Percentiles rank a stretch among this genome's conserved stretches.
Evolutionary conservation across 768 basidiomycete species (phyloP).

Genomic region (Lactarius trivialis): DNA sequence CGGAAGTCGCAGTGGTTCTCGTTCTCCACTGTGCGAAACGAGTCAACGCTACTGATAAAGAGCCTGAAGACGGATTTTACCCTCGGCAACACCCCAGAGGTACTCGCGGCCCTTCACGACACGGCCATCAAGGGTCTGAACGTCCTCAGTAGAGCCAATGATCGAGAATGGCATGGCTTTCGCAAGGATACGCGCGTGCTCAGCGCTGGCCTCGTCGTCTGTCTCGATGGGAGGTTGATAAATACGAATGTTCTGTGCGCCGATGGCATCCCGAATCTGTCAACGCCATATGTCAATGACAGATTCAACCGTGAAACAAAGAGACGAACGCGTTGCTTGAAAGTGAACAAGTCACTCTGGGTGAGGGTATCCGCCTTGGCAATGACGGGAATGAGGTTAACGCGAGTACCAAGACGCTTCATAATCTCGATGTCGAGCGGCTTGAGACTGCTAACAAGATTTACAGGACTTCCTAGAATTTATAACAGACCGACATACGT

Average conservation of each 20-base stretch:
- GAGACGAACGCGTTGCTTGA: constrained; percentile 82
- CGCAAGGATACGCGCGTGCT: constrained; percentile 81
- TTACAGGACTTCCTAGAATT: not conserved
- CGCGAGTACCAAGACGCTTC: constrained; percentile 97
- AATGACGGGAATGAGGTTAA: constrained; percentile 95
- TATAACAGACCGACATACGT: constrained; percentile 57
- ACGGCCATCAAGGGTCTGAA: constrained; percentile 84
- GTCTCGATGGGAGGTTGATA: constrained; percentile 89
- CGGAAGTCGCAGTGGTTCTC: constrained; percentile 99
- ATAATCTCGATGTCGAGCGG: constrained; percentile 99
- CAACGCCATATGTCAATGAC: not conserved
- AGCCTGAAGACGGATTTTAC: constrained; percentile 37
- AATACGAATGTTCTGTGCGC: constrained; percentile 89
- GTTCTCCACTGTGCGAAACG: constrained; percentile 73
- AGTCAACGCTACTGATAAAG: not conserved
- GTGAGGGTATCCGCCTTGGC: constrained; percentile 98
- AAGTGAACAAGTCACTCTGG: constrained; percentile 81
- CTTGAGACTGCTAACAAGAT: constrained; percentile 58
- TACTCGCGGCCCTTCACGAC: constrained; percentile 97
- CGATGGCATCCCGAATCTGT: constrained; percentile 83
- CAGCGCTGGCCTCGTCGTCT: constrained; percentile 80
- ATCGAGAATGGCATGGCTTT: constrained; percentile 98
- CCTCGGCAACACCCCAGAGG: constrained; percentile 99
- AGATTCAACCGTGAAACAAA: constrained; percentile 14
- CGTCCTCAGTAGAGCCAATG: constrained; percentile 95